phyloP scores from a whole-genome alignment of 228 moss, liverwort and hornwort genomes.

The Sphagnum magellanicum region DNA sequence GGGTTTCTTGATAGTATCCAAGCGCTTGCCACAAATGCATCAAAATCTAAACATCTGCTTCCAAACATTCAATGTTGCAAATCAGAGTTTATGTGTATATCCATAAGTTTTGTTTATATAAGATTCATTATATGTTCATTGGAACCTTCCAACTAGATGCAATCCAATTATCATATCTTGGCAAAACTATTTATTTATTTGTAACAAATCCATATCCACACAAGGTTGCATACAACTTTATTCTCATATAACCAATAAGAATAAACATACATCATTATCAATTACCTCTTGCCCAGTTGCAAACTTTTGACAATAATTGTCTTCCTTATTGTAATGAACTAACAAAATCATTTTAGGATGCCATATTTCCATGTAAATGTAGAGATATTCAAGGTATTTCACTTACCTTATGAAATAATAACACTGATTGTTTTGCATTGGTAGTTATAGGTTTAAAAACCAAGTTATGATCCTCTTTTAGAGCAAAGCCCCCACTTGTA shows the following conservation, averaged over 20 bases:
- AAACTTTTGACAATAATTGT: not conserved
- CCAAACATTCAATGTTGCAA: conserved; percentile 74
- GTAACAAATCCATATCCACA: too few relatives aligned
- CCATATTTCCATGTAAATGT: too few relatives aligned
- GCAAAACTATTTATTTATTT: too few relatives aligned
- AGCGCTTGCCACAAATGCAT: conserved; percentile 65
- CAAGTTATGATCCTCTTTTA: conserved; percentile 12
- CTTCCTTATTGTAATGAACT: not conserved
- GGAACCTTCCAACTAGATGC: too few relatives aligned
- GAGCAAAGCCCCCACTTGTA: conserved; percentile 19
- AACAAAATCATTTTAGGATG: too few relatives aligned
- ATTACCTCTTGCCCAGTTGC: not conserved
- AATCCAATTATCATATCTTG: too few relatives aligned
- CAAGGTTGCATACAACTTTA: too few relatives aligned
- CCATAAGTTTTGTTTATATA: too few relatives aligned
- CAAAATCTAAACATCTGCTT: conserved; percentile 88
- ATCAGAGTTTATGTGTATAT: conserved; percentile 38
- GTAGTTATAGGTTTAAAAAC: conserved; percentile 11
- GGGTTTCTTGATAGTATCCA: conserved; percentile 57
- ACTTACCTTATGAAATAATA: conserved; percentile 38
- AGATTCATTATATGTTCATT: too few relatives aligned
- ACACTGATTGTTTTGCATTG: conserved; percentile 14
- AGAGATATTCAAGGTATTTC: too few relatives aligned
- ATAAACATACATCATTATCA: not conserved
- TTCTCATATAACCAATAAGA: not conserved